Conservation (phyloP, 306 rosid species). For the Nissolia schottii region DNA sequence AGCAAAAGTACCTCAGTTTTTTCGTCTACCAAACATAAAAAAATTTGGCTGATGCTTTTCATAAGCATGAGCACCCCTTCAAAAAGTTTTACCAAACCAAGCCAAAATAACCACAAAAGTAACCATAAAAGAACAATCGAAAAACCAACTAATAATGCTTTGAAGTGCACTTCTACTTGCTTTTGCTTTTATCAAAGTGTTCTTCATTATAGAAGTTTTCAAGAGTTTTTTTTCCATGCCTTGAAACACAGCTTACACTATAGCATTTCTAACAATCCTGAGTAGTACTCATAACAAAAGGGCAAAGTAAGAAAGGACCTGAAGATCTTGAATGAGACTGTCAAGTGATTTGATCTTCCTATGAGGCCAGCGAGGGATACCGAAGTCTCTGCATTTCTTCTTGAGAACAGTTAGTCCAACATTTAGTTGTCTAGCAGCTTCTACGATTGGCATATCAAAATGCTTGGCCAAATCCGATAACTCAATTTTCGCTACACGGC, state of each 20-base stretch:
- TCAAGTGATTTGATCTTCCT: constrained; percentile 92
- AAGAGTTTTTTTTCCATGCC: not conserved
- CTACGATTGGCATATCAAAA: constrained; percentile 74
- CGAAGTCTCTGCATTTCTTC: constrained; percentile 85
- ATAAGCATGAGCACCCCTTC: no score
- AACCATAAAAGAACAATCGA: not conserved
- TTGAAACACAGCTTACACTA: not conserved
- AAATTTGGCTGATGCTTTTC: no score
- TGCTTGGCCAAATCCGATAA: constrained; percentile 73
- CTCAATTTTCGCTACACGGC: constrained; percentile 53
- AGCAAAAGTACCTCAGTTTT: no score
- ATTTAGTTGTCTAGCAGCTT: constrained; percentile 74
- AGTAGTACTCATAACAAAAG: not conserved
- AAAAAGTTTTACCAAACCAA: no score
- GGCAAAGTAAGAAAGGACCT: constrained; percentile 46
- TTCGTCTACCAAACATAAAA: no score
- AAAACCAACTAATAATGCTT: not conserved
- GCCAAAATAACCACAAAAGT: no score
- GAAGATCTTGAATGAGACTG: constrained; percentile 79
- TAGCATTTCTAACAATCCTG: not conserved
- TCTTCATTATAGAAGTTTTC: not conserved
- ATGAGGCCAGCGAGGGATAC: constrained; percentile 96
- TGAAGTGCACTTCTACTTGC: not conserved
- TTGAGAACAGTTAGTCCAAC: constrained; percentile 87
- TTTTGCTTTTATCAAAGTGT: not conserved